These are phyloP conservation scores for Crithidia fasciculata DNA, from an alignment of 208 protist genomes.

Conservation along the genomic window DNA sequence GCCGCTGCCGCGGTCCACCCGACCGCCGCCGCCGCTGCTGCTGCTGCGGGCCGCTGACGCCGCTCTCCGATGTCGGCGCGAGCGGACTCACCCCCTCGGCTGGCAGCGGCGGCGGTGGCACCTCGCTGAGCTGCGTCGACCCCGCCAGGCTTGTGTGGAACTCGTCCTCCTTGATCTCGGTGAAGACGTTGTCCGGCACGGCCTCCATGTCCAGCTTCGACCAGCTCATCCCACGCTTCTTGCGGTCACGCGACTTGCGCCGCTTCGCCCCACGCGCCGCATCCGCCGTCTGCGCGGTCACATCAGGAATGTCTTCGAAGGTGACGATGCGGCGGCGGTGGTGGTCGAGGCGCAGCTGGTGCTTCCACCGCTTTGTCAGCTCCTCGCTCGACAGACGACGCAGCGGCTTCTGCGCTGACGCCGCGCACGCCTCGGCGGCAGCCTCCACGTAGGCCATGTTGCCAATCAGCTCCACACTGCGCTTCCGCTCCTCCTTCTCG, in stretches of 20 bases:
- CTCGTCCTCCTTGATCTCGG: slow-evolving; percentile 59
- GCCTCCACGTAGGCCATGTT: slow-evolving; percentile 46
- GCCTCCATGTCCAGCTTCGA: slow-evolving; percentile 39
- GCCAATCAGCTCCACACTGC: slow-evolving; percentile 57
- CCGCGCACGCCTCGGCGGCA: slow-evolving; percentile 21
- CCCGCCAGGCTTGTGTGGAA: slow-evolving; percentile 41
- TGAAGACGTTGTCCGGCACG: slow-evolving; percentile 54
- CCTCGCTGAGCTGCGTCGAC: slow-evolving; percentile 24
- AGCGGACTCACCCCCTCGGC: background rate
- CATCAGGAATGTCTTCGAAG: slow-evolving; percentile 44
- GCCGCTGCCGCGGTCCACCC: slow-evolving; percentile 15
- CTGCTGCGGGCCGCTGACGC: slow-evolving; percentile 1
- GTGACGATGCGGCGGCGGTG: slow-evolving; percentile 42
- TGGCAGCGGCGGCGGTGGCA: background rate
- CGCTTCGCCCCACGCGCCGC: slow-evolving; percentile 22
- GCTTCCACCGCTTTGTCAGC: slow-evolving; percentile 51
- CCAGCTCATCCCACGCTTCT: slow-evolving; percentile 40
- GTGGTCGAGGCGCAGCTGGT: slow-evolving; percentile 38
- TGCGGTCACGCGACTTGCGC: slow-evolving; percentile 31
- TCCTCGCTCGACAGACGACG: slow-evolving; percentile 33
- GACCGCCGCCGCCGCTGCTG: slow-evolving; percentile 6
- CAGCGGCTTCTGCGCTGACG: slow-evolving; percentile 17
- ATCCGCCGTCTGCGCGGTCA: background rate
- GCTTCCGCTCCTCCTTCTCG: slow-evolving; percentile 53
- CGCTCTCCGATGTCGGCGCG: slow-evolving; percentile 1